Evolutionary conservation across 371 early-diverging fungal genomes (phyloP), one percentile per base, ranked within the genome.

Genomic region (Choanephora cucurbitarum): DNA sequence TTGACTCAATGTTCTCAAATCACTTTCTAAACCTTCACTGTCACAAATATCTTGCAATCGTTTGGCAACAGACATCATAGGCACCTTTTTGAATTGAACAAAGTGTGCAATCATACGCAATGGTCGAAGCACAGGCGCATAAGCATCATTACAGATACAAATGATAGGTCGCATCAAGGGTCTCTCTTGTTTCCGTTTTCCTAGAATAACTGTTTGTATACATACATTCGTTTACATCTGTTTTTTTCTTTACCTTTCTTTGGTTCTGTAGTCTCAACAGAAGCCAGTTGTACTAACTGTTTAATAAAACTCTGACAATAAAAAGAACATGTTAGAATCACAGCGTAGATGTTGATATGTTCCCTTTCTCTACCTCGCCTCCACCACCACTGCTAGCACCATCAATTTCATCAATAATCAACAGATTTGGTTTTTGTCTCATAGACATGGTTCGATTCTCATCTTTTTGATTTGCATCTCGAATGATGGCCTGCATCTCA

Each of bases 401-500:
- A 72, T 98, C 99, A 59, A 98, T 94, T 72, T 97, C 99, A 69
- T 98, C 99, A 59, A 98, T 91, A 34, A 98, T 84, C 19, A 97
- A 66, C 21, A 96, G 61, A 54, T 89, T 93, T 15, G 97, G 97
- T 57, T 83, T 88, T 39, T 80, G 75, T 1, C 59, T 49, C 69
- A 78, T 62, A 6, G 55, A 23, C 59, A 64, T 66, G 2, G 55
- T 49, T 4, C 41, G 37, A 11, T 58, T 28, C 3, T 55, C 63
- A 11, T 56, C 52, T 1, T 46, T 42, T 15, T 50, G 0, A 11
- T 34, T 33, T 5, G 50, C 44, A 19, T 66, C 57, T 32, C 71
- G 60, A 32, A 83, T 66, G 49, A 93, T 81, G 2, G 90, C 83
- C 55, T 93, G 88, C 52, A 85, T 85, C 52, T 91, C 90, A 32